Base-by-base conservation (phyloP, 163 green algal genomes). In the Coccomyxa subellipsoidea region DNA sequence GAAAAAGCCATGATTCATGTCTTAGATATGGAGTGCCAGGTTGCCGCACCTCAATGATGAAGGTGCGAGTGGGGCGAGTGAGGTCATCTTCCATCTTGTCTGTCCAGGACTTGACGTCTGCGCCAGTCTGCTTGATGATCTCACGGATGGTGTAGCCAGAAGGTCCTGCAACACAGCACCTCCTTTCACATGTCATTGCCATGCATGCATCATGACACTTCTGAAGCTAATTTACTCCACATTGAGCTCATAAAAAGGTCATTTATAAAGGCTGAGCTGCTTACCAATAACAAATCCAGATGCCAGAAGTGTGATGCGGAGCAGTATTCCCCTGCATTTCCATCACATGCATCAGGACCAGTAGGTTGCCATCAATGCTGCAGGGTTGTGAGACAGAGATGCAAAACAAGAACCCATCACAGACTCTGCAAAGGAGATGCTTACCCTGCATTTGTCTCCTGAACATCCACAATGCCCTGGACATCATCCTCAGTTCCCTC, bases 241-340 rank as follows among this genome's bases (percentile, higher is more conserved):
- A n/a, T n/a, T n/a, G n/a, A n/a, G n/a, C n/a, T n/a, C n/a, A n/a
- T n/a, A n/a, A n/a, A n/a, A n/a, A n/a, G n/a, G n/a, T n/a, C n/a
- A n/a, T n/a, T n/a, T n/a, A n/a, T n/a, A n/a, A n/a, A n/a, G n/a
- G n/a, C n/a, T n/a, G n/a, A n/a, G n/a, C n/a, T n/a, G n/a, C n/a
- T n/a, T n/a, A 93, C 89, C 94, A 53, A 97, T 97, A 38, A 98
- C 87, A 77, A 98, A 98, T 47, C 95, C 95, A 29, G 95, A 94
- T 1, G 95, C 95, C 76, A 98, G 94, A 10, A 98, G 90, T 1
- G 93, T 97, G 78, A 98, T 90, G 85, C 84, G 76, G 77, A 86
- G 32, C 39, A 85, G 38, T 27, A 54, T 78, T 71, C 78, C 77
- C 78, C 82, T 86, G 81, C 76, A 82, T 66, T 34, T 23, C 21